Conservation (phyloP, 176 grass and related monocot genomes). For the Aegilops sharonensis region DNA sequence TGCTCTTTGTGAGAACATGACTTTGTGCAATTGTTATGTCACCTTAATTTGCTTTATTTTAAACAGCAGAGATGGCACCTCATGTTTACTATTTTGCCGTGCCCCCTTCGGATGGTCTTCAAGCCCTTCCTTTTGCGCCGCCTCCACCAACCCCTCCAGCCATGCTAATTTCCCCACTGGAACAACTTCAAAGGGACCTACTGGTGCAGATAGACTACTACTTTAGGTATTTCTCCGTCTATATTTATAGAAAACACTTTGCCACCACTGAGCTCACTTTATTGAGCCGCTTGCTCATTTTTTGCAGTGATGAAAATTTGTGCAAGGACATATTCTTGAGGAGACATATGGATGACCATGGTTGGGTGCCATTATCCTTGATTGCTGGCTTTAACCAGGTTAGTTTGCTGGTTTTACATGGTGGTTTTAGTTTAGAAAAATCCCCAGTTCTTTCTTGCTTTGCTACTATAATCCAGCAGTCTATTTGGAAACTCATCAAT, state of each 20-base stretch:
- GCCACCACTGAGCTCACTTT: background rate
- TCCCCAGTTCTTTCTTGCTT: background rate
- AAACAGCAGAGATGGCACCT: conserved; percentile 49
- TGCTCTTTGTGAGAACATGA: conserved; percentile 23
- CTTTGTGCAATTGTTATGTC: conserved; percentile 31
- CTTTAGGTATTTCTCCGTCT: conserved; percentile 63
- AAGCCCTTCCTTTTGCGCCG: conserved; percentile 48
- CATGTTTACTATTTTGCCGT: conserved; percentile 54
- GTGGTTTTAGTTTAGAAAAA: background rate
- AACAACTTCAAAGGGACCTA: conserved; percentile 38
- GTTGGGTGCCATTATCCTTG: conserved; percentile 83
- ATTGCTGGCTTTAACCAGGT: conserved; percentile 78
- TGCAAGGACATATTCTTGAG: conserved; percentile 82
- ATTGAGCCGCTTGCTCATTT: conserved; percentile 13
- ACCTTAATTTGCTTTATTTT: conserved; percentile 25
- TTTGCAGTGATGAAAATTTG: conserved; percentile 77
- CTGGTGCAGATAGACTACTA: conserved; percentile 87
- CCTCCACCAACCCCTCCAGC: conserved; percentile 47
- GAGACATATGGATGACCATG: conserved; percentile 80
- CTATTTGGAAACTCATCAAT: background rate
- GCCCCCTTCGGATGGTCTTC: conserved; percentile 41
- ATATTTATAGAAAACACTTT: background rate
- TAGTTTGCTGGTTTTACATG: conserved; percentile 25
- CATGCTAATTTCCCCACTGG: conserved; percentile 43
- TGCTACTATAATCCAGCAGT: background rate